phyloP scores from a whole-genome alignment of 306 rosid genomes.

The Prunus armeniaca region DNA sequence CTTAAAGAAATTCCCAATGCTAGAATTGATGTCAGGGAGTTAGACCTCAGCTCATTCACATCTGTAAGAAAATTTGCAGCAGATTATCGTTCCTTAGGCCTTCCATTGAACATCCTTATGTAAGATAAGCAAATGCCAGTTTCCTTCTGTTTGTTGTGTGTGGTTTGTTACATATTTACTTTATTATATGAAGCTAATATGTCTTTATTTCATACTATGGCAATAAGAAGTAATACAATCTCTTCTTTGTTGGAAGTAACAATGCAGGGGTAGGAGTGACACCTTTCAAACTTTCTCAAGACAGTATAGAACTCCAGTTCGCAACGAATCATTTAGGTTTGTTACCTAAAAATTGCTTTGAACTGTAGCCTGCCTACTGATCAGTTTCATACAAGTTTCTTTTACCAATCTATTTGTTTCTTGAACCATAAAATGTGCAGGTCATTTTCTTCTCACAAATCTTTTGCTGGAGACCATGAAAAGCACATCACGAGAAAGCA shows the following conservation, averaged over 20 bases:
- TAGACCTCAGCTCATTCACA: constrained; percentile 64
- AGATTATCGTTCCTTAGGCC: constrained; percentile 48
- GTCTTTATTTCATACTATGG: not conserved
- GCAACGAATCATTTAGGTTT: constrained; percentile 77
- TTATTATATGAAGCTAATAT: too few species aligned
- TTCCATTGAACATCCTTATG: constrained; percentile 79
- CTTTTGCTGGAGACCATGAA: constrained; percentile 75
- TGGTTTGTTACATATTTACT: not conserved
- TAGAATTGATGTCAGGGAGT: constrained; percentile 59
- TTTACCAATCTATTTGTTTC: not conserved
- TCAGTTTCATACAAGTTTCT: not conserved
- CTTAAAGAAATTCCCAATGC: constrained; percentile 56
- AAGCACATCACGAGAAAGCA: constrained; percentile 50
- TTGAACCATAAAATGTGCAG: constrained; percentile 32
- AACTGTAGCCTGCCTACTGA: not conserved
- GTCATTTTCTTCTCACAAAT: constrained; percentile 81
- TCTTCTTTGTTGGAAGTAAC: constrained; percentile 51
- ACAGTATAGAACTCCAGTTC: constrained; percentile 75
- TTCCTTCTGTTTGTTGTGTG: not conserved
- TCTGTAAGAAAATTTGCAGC: constrained; percentile 64
- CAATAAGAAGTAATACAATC: not conserved
- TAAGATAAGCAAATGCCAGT: constrained; percentile 33
- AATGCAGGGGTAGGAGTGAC: constrained; percentile 78
- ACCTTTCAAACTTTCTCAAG: constrained; percentile 64
- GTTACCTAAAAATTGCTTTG: not conserved